These are phyloP conservation scores for Phytophthora sojae DNA, from an alignment of 352 stramenopile genomes.

Conservation along the genomic window DNA sequence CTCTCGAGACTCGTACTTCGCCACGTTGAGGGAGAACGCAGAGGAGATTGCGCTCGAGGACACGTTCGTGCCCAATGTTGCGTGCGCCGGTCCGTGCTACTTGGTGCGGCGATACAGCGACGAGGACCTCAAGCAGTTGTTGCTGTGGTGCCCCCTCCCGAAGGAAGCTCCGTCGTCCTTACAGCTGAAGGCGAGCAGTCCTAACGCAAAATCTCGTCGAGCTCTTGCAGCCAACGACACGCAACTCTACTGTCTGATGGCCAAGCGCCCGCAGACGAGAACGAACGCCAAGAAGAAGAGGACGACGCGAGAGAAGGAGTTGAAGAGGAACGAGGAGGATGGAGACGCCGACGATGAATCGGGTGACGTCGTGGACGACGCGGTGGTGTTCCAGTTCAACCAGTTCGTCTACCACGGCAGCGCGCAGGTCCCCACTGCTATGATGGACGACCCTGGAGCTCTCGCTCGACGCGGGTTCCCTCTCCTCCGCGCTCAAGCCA, in stretches of 20 bases:
- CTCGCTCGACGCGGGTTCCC: slow-evolving; percentile 49
- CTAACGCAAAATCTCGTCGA: slow-evolving; percentile 5
- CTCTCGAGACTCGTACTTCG: slow-evolving; percentile 68
- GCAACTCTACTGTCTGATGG: slow-evolving; percentile 63
- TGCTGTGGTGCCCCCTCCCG: slow-evolving; percentile 69
- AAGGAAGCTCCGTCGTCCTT: slow-evolving; percentile 5
- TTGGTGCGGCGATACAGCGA: slow-evolving; percentile 65
- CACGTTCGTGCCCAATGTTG: slow-evolving; percentile 67
- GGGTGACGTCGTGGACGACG: slow-evolving; percentile 31
- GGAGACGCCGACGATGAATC: slow-evolving; percentile 35
- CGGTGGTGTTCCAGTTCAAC: slow-evolving; percentile 76
- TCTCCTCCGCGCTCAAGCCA: slow-evolving; percentile 53
- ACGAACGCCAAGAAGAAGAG: slow-evolving; percentile 14
- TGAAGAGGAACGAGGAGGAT: slow-evolving; percentile 23
- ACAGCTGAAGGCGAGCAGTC: slow-evolving; percentile 7
- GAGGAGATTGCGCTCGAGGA: slow-evolving; percentile 69
- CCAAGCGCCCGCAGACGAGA: slow-evolving; percentile 15
- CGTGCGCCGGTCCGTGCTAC: slow-evolving; percentile 60
- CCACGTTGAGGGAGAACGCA: slow-evolving; percentile 57
- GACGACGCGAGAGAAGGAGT: slow-evolving; percentile 10
- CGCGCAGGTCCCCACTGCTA: slow-evolving; percentile 25
- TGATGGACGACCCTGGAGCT: slow-evolving; percentile 56
- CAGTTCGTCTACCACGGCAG: slow-evolving; percentile 63
- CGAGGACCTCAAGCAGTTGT: slow-evolving; percentile 64
- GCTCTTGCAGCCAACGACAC: slow-evolving; percentile 64